Evolutionary conservation across 495 filamentous ascomycete species (phyloP).

Genomic region (Usnea hakonensis): DNA sequence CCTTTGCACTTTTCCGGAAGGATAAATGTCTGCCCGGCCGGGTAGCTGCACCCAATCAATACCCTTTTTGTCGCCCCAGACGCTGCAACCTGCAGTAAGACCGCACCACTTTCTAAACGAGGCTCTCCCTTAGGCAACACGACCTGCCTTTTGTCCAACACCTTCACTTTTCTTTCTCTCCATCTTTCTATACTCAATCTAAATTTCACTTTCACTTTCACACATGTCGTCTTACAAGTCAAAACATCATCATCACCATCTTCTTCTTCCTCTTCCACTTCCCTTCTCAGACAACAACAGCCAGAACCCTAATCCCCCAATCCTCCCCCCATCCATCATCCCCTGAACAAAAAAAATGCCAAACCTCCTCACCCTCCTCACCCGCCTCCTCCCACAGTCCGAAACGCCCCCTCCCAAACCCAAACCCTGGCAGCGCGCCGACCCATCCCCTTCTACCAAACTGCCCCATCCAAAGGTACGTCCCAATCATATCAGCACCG

Average conservation of each 20-base stretch:
- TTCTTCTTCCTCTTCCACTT: no score
- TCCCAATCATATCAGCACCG: not conserved
- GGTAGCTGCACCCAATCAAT: not conserved
- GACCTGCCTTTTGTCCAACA: not conserved
- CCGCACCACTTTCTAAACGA: not conserved
- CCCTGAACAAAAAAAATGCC: not conserved
- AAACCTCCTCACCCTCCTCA: not conserved
- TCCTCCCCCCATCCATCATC: no score
- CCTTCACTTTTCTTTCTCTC: not conserved
- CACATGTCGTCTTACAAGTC: no score
- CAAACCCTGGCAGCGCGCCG: not conserved
- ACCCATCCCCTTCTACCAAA: not conserved
- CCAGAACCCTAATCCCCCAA: no score
- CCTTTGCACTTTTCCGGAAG: not conserved
- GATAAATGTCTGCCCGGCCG: not conserved
- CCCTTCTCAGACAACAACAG: no score
- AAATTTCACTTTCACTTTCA: not conserved
- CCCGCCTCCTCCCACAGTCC: not conserved
- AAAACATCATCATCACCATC: no score
- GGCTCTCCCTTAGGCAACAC: not conserved
- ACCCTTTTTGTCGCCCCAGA: not conserved
- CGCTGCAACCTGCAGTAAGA: not conserved
- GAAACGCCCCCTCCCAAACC: not conserved
- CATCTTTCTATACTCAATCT: not conserved
- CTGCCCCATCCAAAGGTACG: not conserved